Base-by-base conservation (phyloP, 1,139 yeast species). In the Zygosaccharomyces pseudobailii region DNA sequence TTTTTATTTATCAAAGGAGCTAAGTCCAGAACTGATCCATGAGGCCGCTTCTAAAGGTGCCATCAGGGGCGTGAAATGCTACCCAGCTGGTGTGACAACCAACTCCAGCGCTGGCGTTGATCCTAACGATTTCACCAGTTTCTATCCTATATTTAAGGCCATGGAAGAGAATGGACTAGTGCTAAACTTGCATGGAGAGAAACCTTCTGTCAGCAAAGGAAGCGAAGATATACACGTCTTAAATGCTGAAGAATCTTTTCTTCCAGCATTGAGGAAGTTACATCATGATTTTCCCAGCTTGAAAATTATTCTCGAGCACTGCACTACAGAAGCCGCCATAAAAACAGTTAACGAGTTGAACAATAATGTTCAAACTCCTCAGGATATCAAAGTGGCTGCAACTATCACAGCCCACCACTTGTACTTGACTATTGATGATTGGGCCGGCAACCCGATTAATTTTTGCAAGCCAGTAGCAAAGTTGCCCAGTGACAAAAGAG, bases 71-170 rank as follows among this genome's bases (percentile, higher is more conserved):
- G 86, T 89, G 55, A 94, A 92, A 66, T 89, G 96, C 66, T 92
- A 94, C 65, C 98, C 98, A 27, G 97, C 97, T 1, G 99, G 99
- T 41, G 99, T 94, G 30, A 92, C 99, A 10, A 92, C 99, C 42
- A 94, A 92, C 70, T 87, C 96, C 6, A 70, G 78, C 44, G 87
- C 84, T n/a, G 98, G 98, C 38, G 97, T 92, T 31, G 92, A 85
- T 66, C 94, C 94, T 24, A 87, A 89, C 58, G 95, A 92, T 61
- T 92, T 92, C 67, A 78, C 83, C 44, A 81, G 78, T 3, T 94
- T 89, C 62, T 92, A 89, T 66, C 96, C 96, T 4, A 76, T 92
- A 8, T 92, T 92, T 63, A 77, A 84, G 60, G 95, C 87, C 19
- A 83, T 92, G 90, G 85, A 92, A 68, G 75, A 79, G 55, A 78